Evolutionary conservation across 371 early-diverging fungal genomes (phyloP), one percentile per base, ranked within the genome.

Genomic region (Mycotypha africana): DNA sequence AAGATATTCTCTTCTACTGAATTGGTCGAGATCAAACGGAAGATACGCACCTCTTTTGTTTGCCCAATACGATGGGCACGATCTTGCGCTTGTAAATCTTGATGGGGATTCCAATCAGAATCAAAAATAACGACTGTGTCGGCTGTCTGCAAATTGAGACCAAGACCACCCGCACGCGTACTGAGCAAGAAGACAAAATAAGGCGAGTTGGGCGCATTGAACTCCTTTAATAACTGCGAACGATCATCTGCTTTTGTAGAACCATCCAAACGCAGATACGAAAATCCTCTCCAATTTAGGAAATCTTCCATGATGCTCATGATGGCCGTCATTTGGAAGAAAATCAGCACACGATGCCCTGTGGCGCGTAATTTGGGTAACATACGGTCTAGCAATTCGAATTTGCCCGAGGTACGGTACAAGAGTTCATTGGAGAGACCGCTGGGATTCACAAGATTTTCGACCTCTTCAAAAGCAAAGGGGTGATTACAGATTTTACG

Each of bases 51-150:
- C 73, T 99, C 99, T 54, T 95, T 97, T 16, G 89, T 98, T 73
- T 99, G 99, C n/a, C 99, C 99, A 57, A 99, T 99, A 71, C 99
- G 90, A 78, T 99, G 99, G 1, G 99, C 99, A 71, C 99, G 94
- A 72, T 99, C 99, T 69, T 98, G 99, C 4, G 99, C 99, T 77
- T 99, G 99, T 28, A 98, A 71, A 74, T 99, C 99, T 57, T 93
- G 93, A 56, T 97, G 95, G 17, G 99, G 99, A 62, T 99, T 99
- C 84, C 99, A 99, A 65, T 99, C 99, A n/a, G 92, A 91, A 66
- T 99, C 99, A 60, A 95, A 99, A 58, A 99, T 91, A 42, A 99
- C 88, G 25, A 99, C 99, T 3, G 99, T 99, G 62, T 99, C 99
- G 7, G 99, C 99, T 2, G 98, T 88, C 58, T 97, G 98, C 58